Base-by-base conservation (phyloP, 106 monocot species). In the Allium cepa region DNA sequence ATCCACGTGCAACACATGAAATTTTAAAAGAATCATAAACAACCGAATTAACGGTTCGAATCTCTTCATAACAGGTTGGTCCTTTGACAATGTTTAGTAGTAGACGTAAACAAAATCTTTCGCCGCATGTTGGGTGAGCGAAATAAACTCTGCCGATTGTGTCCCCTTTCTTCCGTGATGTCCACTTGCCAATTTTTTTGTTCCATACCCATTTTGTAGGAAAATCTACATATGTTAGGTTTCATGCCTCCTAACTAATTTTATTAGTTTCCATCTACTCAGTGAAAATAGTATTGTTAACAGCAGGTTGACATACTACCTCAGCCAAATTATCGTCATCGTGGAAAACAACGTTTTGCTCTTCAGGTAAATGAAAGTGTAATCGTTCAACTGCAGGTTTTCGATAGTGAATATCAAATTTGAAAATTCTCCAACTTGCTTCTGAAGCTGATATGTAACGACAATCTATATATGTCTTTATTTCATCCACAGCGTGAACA, bases 251-350 rank as follows among this genome's bases (percentile, higher is more conserved):
- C 17, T 49, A 7, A 26, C 15, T 9, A 11, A 7, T 15, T 49
- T 59, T 49, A 10, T 75, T 75, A 0, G 18, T 45, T 1, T 68
- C 47, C 55, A 75, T 49, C 75, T 66, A 75, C 5, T 28, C 22
- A 10, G 57, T 75, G 15, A 75, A 58, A 45, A 57, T 68, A 10
- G 75, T 68, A 1, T 57, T 16, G 0, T n/a, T n/a, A n/a, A n/a
- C n/a, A n/a, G n/a, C n/a, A n/a, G n/a, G n/a, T n/a, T n/a, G 5
- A 67, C 69, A 60, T 79, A 16, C 12, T n/a, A n/a, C n/a, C n/a
- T n/a, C n/a, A n/a, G n/a, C n/a, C n/a, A n/a, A n/a, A n/a, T n/a
- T n/a, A n/a, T n/a, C n/a, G n/a, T n/a, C n/a, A n/a, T n/a, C n/a
- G n/a, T n/a, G n/a, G n/a, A n/a, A n/a, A n/a, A n/a, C n/a, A n/a